Evolutionary conservation across 306 rosid species (phyloP), one percentile per base, ranked within the genome.

Genomic region (Rosa lucieae): DNA sequence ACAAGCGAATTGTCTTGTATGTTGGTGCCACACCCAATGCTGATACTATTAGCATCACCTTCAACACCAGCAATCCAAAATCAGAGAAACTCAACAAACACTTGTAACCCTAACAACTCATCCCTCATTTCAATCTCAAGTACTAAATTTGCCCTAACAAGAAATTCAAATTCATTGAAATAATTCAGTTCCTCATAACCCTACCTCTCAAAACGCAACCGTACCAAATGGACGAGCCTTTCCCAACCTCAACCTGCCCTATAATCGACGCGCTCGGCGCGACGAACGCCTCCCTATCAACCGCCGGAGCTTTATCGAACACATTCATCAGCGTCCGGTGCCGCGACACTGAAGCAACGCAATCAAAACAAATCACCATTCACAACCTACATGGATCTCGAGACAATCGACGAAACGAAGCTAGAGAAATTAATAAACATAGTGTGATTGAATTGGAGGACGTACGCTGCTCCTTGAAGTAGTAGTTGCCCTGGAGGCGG

Each of bases 1-100:
- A 95, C 97, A 80, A 95, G 95, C 80, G 99, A 90, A 79, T 92
- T 95, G 90, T 92, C 99, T 85, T 92, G 99, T 75, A 95, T 92
- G 80, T 95, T 95, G 82, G 99, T 91, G 37, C 96, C 92, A 84
- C 94, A 87, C 65, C 99, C 98, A 77, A 95, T 86, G 80, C 92
- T 91, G 81, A 92, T 88, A 84, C 89, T 89, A 87, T 95, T 95
- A 73, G 88, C 98, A 84, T 95, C 99, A 82, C 99, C 99, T 92
- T 52, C 63, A 42, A 17, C 70, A 70, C 35, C 72, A 73, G 14
- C 20, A 72, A 48, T 23, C 73, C 44, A 72, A 48, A 74, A 73
- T 84, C 51, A 71, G 76, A 63, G 5, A 72, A 84, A 79, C 44
- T 79, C 20, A 72, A 52, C 52, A 47, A 10, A 26, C 23, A 15